Percentiles rank a stretch among this genome's conserved stretches.
Evolutionary conservation across 2,329 filamentous ascomycete genomes (phyloP).

Genomic region (Cladosporium sp.): DNA sequence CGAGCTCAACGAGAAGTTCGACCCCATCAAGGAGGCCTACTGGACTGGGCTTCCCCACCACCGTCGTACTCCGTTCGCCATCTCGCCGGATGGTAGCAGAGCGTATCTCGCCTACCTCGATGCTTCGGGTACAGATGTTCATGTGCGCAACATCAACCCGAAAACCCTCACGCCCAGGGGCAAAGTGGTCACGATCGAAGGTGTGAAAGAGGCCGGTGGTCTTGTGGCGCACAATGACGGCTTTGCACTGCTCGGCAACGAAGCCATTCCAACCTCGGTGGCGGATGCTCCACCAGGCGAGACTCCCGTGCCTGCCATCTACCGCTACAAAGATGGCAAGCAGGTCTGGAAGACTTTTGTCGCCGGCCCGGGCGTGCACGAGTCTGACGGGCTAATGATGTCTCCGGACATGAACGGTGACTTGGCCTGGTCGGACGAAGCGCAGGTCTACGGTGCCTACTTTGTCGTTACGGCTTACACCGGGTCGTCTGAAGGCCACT

Average conservation of each 20-base stretch:
- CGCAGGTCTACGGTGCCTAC: conserved; percentile 57
- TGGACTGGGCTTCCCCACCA: conserved; percentile 59
- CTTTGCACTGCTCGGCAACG: conserved; percentile 59
- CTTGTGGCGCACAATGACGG: conserved; percentile 59
- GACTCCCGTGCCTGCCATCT: conserved; percentile 54
- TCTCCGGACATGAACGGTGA: conserved; percentile 60
- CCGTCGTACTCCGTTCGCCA: conserved; percentile 58
- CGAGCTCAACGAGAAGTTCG: conserved; percentile 48
- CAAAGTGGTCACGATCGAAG: conserved; percentile 47
- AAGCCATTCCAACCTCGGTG: conserved; percentile 48
- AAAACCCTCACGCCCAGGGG: conserved; percentile 52
- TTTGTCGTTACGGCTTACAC: conserved; percentile 57
- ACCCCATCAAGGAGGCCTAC: conserved; percentile 56
- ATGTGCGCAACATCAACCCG: conserved; percentile 53
- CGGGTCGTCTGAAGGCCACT: conserved; percentile 52
- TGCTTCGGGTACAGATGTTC: conserved; percentile 50
- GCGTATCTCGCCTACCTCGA: conserved; percentile 60
- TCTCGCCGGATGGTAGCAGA: conserved; percentile 55
- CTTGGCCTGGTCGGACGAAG: conserved; percentile 54
- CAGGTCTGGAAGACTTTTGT: conserved; percentile 57
- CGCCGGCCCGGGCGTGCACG: conserved; percentile 52
- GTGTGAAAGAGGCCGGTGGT: conserved; percentile 56
- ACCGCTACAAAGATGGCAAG: conserved; percentile 52
- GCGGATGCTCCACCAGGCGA: conserved; percentile 44
- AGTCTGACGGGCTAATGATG: conserved; percentile 42